A percentile compares a stretch with the other conserved stretches of the same genome.
phyloP scores from a whole-genome alignment of 2,329 filamentous ascomycete species.

The Aureobasidium sp. region DNA sequence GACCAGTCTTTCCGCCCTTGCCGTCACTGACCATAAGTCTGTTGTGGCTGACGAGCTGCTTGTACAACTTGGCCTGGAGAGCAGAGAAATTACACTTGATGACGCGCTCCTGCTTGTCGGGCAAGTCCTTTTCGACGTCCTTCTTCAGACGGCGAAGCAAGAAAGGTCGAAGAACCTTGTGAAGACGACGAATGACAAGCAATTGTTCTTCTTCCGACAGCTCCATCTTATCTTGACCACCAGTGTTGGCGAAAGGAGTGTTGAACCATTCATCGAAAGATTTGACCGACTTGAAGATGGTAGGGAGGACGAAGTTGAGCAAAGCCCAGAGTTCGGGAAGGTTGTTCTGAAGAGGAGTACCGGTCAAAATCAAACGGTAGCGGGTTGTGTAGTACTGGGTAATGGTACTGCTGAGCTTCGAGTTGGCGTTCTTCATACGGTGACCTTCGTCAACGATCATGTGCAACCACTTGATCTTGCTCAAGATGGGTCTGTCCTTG shows the following conservation, averaged over 20 bases:
- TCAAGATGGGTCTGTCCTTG: constrained; percentile 89
- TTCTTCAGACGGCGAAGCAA: constrained; percentile 97
- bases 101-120: constrained; percentile 97
- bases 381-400: constrained; percentile 91
- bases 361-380: constrained; percentile 93
- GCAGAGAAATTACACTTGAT: constrained; percentile 99
- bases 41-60: constrained; percentile 94
- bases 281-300: constrained; percentile 98
- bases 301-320: constrained; percentile 96
- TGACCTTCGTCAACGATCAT: constrained; percentile 99
- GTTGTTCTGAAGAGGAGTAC: constrained; percentile 96
- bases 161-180: constrained; percentile 97
- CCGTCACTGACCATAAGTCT: constrained; percentile 90
- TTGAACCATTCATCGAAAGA: constrained; percentile 99
- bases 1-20: constrained; percentile 88
- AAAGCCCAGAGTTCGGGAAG: constrained; percentile 93
- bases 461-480: constrained; percentile 99
- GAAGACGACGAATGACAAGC: constrained; percentile 93
- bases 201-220: constrained; percentile 99
- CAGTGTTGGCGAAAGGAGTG: constrained; percentile 96
- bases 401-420: constrained; percentile 90
- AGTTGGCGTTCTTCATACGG: constrained; percentile 98
- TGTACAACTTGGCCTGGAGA: constrained; percentile 87
- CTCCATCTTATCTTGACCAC: constrained; percentile 97
- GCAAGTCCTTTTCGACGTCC: constrained; percentile 97